Evolutionary conservation across 2,329 filamentous ascomycete species (phyloP), one percentile per base, ranked within the genome.

Genomic region (Fusarium sublunatum): DNA sequence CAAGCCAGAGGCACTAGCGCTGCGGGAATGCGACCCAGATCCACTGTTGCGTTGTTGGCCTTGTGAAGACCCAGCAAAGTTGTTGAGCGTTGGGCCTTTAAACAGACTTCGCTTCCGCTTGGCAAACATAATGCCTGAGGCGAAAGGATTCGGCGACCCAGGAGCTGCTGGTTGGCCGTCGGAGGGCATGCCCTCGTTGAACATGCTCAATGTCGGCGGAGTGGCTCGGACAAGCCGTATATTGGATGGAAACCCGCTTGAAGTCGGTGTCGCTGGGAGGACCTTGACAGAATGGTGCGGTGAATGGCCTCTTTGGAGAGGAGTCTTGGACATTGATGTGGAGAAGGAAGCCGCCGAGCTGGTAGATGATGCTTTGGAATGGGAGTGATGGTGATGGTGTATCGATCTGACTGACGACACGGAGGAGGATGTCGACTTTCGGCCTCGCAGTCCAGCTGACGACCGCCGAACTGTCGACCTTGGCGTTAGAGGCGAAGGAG

Each of bases 341-440:
- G 89, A 88, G 5, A 90, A 88, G 0, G 90, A 89, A 22, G 88
- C 89, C 58, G 89, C 90, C 6, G 91, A 97, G 39, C 93, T 97
- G 1, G 93, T 95, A 0, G 93, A 97, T 0, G 92, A 96, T 0
- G 95, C 93, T 77, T 98, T 98, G 22, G 93, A 97, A 75, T 97
- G 94, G 2, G 90, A 89, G 73, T 95, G 91, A 49, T 90, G 88
- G 65, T 92, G 90, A 67, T 93, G 91, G 70, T 94, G 93, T 72
- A 98, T 92, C 40, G 91, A 96, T 56, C 95, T 89, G 54, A 99
- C 89, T 0, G 93, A 97, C 1, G 93, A 97, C 13, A 99, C 88
- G 0, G 93, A 98, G 0, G 93, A 97, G 0, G 93, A 97, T 0
- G 95, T 99, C 1, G 94, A 98, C 75, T 98, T 98, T 59, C 95